These are phyloP conservation scores for Monilinia laxa DNA, from an alignment of 2,329 filamentous ascomycete species.

Conservation along the genomic window DNA sequence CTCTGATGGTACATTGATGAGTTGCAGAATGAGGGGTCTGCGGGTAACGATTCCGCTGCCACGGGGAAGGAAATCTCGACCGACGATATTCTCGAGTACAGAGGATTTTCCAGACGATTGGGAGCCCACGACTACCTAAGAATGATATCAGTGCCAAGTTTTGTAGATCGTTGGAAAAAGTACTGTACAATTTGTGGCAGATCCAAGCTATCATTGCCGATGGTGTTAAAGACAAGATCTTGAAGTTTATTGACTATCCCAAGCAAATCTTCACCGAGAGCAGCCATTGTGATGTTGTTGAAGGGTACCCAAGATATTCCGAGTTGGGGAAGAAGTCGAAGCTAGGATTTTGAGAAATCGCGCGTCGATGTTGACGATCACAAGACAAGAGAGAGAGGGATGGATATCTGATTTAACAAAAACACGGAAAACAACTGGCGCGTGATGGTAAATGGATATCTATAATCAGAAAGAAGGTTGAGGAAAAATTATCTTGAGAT, in stretches of 20 bases:
- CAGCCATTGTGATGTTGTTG: constrained; percentile 64
- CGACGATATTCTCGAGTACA: constrained; percentile 97
- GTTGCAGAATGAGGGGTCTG: constrained; percentile 89
- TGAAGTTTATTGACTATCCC: constrained; percentile 97
- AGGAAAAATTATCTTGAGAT: not conserved
- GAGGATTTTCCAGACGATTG: constrained; percentile 98
- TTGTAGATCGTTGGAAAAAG: constrained; percentile 34
- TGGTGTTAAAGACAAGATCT: constrained; percentile 98
- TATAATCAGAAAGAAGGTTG: constrained; percentile 1
- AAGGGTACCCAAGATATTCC: constrained; percentile 32
- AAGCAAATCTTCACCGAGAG: constrained; percentile 93
- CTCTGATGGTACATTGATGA: constrained; percentile 88
- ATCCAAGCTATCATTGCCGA: constrained; percentile 97
- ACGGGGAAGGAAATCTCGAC: constrained; percentile 92
- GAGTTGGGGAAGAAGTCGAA: constrained; percentile 18
- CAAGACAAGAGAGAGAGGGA: constrained; percentile 7
- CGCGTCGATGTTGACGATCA: constrained; percentile 21
- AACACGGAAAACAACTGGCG: not conserved
- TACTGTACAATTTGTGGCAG: constrained; percentile 88
- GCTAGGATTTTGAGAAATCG: constrained; percentile 19
- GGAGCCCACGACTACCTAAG: constrained; percentile 92
- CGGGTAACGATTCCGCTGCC: constrained; percentile 96
- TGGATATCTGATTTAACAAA: constrained; percentile 2
- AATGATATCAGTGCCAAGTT: constrained; percentile 28
- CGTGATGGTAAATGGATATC: not conserved